A percentile compares a stretch with the other conserved stretches of the same genome.
Evolutionary conservation across 1,284 basidiomycete species (phyloP).

Genomic region (Cystobasidium slooffiae): DNA sequence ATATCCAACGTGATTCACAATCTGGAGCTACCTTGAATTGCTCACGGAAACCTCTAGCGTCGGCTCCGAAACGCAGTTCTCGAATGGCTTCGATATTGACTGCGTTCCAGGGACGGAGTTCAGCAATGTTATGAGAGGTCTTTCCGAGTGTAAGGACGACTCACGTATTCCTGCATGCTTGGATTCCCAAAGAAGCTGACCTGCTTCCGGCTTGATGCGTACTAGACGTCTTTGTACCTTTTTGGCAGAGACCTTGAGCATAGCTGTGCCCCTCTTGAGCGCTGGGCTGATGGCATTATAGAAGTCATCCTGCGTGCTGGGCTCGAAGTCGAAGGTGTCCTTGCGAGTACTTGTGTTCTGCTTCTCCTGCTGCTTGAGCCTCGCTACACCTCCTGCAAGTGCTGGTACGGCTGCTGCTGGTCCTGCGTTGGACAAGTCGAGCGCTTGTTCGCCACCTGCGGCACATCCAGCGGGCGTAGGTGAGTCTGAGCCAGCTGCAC

Average conservation of each 20-base stretch:
- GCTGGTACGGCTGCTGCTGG: background rate
- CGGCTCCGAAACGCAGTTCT: slow-evolving; percentile 79
- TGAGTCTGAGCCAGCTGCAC: slow-evolving; percentile 5
- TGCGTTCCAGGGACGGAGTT: no score
- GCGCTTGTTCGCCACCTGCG: slow-evolving; percentile 10
- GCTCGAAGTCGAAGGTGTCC: slow-evolving; percentile 34
- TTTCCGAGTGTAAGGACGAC: slow-evolving; percentile 61
- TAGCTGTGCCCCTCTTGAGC: slow-evolving; percentile 46
- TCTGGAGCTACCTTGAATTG: slow-evolving; percentile 66
- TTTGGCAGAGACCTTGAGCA: slow-evolving; percentile 58
- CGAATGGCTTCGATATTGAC: slow-evolving; percentile 90
- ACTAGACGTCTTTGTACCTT: slow-evolving; percentile 77
- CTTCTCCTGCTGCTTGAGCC: background rate
- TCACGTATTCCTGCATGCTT: slow-evolving; percentile 74
- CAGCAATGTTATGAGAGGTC: no score
- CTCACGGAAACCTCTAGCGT: slow-evolving; percentile 76
- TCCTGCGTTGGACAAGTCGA: slow-evolving; percentile 13
- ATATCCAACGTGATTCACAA: slow-evolving; percentile 60
- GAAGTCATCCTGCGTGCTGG: slow-evolving; percentile 23
- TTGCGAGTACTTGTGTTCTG: background rate
- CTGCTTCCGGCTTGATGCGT: slow-evolving; percentile 75
- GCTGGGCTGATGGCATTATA: slow-evolving; percentile 43
- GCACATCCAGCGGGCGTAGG: background rate
- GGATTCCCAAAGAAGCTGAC: slow-evolving; percentile 82
- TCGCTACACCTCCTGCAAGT: background rate